Evolutionary conservation across 225 moss, liverwort and hornwort species (phyloP).

Genomic region (Bryum argenteum): DNA sequence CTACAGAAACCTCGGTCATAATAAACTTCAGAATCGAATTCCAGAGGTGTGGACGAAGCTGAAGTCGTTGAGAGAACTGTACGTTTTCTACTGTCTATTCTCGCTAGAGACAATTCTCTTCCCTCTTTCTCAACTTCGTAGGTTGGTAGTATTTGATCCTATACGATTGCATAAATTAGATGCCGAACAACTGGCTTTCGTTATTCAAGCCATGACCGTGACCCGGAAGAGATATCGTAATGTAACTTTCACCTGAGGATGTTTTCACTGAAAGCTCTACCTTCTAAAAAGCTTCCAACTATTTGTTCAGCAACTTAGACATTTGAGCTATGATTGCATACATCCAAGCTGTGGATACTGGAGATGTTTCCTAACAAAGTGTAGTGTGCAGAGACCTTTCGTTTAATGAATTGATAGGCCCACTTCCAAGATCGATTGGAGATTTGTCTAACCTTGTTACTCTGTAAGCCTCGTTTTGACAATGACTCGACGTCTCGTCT

Average conservation of each 20-base stretch:
- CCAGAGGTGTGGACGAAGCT: constrained; percentile 69
- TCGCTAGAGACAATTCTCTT: background rate
- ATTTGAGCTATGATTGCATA: background rate
- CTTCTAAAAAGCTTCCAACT: constrained; percentile 1
- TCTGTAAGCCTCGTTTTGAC: constrained; percentile 42
- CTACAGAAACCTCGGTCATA: constrained; percentile 65
- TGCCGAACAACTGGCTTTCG: background rate
- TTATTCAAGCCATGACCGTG: background rate
- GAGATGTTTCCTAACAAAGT: constrained; percentile 10
- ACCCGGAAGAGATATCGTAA: background rate
- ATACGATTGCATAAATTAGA: background rate
- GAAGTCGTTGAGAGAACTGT: constrained; percentile 48
- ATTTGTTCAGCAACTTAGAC: background rate
- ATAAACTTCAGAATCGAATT: constrained; percentile 63
- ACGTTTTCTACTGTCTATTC: constrained; percentile 26
- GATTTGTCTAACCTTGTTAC: constrained; percentile 50
- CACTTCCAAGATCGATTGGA: constrained; percentile 61
- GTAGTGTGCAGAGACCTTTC: constrained; percentile 62
- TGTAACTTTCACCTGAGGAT: background rate
- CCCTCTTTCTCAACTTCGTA: background rate
- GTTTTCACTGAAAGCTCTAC: constrained; percentile 3
- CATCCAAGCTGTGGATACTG: constrained; percentile 1
- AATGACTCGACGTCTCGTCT: constrained; percentile 4
- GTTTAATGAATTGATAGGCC: constrained; percentile 55
- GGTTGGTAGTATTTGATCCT: background rate